These are phyloP conservation scores for Rubia balearica DNA, from an alignment of 305 asterid species.

Conservation along the genomic window DNA sequence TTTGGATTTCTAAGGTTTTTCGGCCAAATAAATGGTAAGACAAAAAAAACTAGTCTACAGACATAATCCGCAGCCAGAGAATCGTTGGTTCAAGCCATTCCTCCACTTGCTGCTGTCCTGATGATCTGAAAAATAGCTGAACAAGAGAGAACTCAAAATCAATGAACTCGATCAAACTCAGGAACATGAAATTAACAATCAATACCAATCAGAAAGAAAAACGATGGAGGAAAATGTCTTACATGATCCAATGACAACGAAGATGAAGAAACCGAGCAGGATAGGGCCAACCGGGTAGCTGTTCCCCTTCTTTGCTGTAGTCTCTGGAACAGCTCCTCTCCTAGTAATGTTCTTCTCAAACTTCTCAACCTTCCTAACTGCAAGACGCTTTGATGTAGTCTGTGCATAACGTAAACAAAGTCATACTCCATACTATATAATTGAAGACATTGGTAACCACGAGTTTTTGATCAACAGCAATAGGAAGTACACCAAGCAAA, in stretches of 20 bases:
- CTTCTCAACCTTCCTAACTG: slow-evolving; percentile 75
- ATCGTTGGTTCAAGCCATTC: slow-evolving; percentile 46
- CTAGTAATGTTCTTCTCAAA: slow-evolving; percentile 80
- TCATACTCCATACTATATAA: not conserved
- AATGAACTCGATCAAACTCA: not conserved
- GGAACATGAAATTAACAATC: not conserved
- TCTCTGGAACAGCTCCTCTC: slow-evolving; percentile 67
- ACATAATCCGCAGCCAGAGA: not conserved
- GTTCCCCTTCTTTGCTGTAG: slow-evolving; percentile 68
- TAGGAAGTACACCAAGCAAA: not conserved
- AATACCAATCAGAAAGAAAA: not conserved
- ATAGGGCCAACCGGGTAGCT: slow-evolving; percentile 74
- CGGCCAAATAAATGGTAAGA: slow-evolving; percentile 10
- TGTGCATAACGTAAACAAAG: slow-evolving; percentile 13
- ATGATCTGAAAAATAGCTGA: slow-evolving; percentile 84
- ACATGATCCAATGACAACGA: slow-evolving; percentile 94
- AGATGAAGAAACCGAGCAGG: slow-evolving; percentile 76
- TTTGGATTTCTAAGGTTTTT: slow-evolving; percentile 4
- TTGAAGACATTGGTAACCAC: not conserved
- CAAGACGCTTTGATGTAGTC: slow-evolving; percentile 89
- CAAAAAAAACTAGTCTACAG: slow-evolving; percentile 14
- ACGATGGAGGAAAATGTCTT: slow-evolving; percentile 22
- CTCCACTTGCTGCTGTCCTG: slow-evolving; percentile 79
- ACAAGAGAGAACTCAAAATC: not conserved
- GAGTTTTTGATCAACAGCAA: not conserved